Evolutionary conservation across 441 rosid species (phyloP), one percentile per base, ranked within the genome.

Genomic region (Croton setiger): DNA sequence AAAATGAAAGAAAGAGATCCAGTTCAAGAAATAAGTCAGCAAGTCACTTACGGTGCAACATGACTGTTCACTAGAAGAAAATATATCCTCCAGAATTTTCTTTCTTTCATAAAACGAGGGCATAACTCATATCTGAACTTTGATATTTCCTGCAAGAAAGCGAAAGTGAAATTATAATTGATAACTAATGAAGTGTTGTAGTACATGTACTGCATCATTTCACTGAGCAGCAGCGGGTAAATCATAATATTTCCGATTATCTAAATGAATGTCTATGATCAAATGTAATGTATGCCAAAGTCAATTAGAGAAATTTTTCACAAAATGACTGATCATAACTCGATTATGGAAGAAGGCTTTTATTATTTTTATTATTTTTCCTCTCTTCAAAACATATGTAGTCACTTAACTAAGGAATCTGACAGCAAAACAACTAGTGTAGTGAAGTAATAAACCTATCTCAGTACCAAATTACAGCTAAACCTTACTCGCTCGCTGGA

Each of bases 11-110:
- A 58, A 36, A 52, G 63, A 61, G 11, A 35, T 64, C 43, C 64
- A 68, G 17, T 14, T 54, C 13, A 41, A 51, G 45, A 41, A 53
- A 52, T 5, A 66, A 67, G 69, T 55, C 66, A 77, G 43, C 4
- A 64, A 69, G 68, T 55, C 66, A 77, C 91, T 75, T 86, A 93
- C 97, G 84, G 86, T 13, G 87, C 77, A 31, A 93, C 85, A 66
- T 88, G 80, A 66, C 73, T 84, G 77, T 77, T 85, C 67, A 90
- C 96, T 74, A 94, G 86, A 63, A 73, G 72, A 71, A 91, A 94
- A 73, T 94, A 94, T 67, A 88, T 90, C 79, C 76, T 84, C 97
- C 98, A 94, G 80, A 94, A 94, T 66, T 80, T 86, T 36, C 76
- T 77, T 71, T 94, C 98, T 84, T 90, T 90, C 89, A 91, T 78